Evolutionary conservation across 345 rosid genomes (phyloP).

Genomic region (Mercurialis annua): DNA sequence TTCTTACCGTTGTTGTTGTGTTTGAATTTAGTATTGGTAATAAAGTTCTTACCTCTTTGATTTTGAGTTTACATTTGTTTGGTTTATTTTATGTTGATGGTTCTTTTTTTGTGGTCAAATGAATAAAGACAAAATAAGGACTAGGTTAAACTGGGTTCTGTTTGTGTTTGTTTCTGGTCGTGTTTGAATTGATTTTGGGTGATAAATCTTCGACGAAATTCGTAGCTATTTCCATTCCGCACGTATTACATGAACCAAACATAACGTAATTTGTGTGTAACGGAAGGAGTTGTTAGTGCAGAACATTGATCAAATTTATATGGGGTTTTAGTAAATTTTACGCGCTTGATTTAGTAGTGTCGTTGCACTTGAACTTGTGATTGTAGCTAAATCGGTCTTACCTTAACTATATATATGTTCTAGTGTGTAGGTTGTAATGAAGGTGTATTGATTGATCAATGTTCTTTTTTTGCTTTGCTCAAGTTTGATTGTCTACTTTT

Average conservation of each 20-base stretch:
- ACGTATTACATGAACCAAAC: too few species aligned
- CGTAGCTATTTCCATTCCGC: neutral
- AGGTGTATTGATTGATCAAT: neutral
- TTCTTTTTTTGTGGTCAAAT: neutral
- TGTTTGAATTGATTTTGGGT: neutral
- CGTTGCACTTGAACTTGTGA: neutral
- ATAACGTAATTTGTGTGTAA: neutral
- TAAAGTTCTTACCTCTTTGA: neutral
- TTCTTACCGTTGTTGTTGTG: constrained; percentile 87
- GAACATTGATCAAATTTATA: neutral
- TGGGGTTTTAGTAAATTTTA: neutral
- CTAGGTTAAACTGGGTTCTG: neutral
- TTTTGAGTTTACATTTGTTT: neutral
- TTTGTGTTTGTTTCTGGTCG: neutral
- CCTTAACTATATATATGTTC: neutral
- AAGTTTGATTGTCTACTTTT: neutral
- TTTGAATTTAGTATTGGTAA: constrained; percentile 93
- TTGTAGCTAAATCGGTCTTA: neutral
- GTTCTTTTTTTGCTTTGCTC: neutral
- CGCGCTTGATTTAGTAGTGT: neutral
- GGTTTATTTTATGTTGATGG: neutral
- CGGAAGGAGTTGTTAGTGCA: neutral
- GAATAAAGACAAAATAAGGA: neutral
- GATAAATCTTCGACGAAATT: neutral
- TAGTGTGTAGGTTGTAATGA: neutral